These are phyloP conservation scores for Saksenaea oblongispora DNA, from an alignment of 371 early-diverging fungal genomes.

Conservation along the genomic window DNA sequence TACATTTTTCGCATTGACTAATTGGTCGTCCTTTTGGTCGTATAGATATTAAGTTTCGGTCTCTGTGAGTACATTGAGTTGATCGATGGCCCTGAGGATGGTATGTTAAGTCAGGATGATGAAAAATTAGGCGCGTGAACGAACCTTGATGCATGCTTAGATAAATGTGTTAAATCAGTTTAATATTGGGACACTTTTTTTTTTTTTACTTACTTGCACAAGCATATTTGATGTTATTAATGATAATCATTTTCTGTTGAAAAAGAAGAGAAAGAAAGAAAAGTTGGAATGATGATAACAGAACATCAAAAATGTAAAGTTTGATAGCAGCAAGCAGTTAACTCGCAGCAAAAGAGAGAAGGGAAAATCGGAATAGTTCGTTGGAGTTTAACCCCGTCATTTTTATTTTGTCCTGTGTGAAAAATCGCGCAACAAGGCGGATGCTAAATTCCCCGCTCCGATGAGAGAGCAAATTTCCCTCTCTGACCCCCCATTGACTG, in stretches of 20 bases:
- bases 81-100: not conserved
- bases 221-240: not conserved
- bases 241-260: not conserved
- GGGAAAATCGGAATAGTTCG: not conserved
- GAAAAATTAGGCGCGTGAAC: not conserved
- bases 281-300: conserved; percentile 2
- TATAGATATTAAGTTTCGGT: not conserved
- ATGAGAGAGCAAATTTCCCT: not conserved
- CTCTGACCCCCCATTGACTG: too few relatives aligned
- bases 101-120: not conserved
- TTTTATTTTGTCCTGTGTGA: not conserved
- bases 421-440: not conserved
- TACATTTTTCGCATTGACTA: conserved; percentile 3
- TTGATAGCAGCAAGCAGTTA: not conserved
- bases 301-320: not conserved
- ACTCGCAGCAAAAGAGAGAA: not conserved
- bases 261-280: not conserved
- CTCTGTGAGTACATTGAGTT: conserved; percentile 1
- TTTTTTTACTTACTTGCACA: not conserved
- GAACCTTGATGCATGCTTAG: conserved; percentile 3
- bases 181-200: not conserved
- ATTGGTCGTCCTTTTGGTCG: conserved; percentile 5
- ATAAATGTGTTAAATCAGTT: not conserved
- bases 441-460: not conserved
- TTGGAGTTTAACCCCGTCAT: not conserved